A percentile compares a stretch with the other conserved stretches of the same genome.
phyloP scores from a whole-genome alignment of 768 basidiomycete species.

The Termitomyces sp. region DNA sequence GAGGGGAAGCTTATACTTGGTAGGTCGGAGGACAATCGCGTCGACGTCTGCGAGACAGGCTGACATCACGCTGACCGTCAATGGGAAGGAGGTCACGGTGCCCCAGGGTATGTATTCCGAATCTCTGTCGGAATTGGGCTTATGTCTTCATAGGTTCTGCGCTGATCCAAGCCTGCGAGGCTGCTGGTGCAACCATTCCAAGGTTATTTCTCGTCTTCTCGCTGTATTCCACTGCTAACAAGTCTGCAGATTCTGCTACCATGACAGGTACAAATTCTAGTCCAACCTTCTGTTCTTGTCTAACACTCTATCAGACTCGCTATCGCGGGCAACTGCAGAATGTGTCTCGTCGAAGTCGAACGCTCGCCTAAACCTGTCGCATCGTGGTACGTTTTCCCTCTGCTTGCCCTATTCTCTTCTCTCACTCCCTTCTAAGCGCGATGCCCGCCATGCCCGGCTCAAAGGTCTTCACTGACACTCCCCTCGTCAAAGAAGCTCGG shows the following conservation, averaged over 20 bases:
- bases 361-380: conserved; percentile 93
- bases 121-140: background rate
- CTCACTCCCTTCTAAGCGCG: conserved; percentile 47
- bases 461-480: conserved; percentile 92
- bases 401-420: background rate
- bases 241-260: conserved; percentile 68
- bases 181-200: conserved; percentile 78
- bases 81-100: conserved; percentile 96
- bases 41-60: conserved; percentile 65
- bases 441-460: conserved; percentile 97
- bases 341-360: conserved; percentile 99
- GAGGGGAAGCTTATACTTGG: background rate
- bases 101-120: conserved; percentile 72
- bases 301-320: conserved; percentile 57
- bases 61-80: conserved; percentile 90
- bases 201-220: conserved; percentile 37
- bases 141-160: conserved; percentile 64
- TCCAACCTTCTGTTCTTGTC: background rate
- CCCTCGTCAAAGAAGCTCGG: conserved; percentile 86
- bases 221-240: background rate
- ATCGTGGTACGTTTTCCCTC: conserved; percentile 65
- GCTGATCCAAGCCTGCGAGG: conserved; percentile 95
- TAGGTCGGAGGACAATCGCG: conserved; percentile 60
- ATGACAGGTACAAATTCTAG: conserved; percentile 59
- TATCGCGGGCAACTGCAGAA: conserved; percentile 97